Evolutionary conservation across 345 rosid species (phyloP), one percentile per base, ranked within the genome.

Genomic region (Triadica sebifera): DNA sequence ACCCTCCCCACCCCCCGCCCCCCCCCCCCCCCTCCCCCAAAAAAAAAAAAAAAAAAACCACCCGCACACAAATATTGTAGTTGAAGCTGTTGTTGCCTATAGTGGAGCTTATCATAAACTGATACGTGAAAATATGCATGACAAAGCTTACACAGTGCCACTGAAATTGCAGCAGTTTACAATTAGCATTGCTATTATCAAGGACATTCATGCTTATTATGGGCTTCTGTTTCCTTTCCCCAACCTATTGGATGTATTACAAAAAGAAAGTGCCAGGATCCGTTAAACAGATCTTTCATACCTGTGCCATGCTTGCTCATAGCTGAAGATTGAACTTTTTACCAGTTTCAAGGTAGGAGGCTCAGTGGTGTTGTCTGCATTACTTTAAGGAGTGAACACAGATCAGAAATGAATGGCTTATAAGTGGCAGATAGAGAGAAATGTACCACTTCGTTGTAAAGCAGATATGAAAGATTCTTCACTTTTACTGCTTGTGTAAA

Each of bases 251-350:
- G n/a, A 38, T 55, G 38, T 25, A 20, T 16, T 51, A 51, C n/a
- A 51, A 15, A 51, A 16, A 75, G 53, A 51, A 47, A 34, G n/a
- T 52, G 45, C 67, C 68, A 57, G 15, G 13, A 69, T 22, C 39
- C 55, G 12, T 65, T 74, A 66, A 43, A 22, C 50, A 61, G 70
- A 77, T 53, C 38, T 63, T 66, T 70, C 71, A 58, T 84, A 94
- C 98, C 98, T 91, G 80, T 95, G 98, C 98, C 99, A 95, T 24
- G 99, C 98, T 86, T 95, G 99, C 82, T 95, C 99, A 66, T 95
- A 91, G 86, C 98, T 90, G 86, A 95, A 95, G 77, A 92, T 82
- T 60, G 99, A 89, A 81, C 98, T 91, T 85, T 93, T 93, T 47
- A 95, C 96, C 64, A 93, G 85, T 81, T 86, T 85, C 79, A 95